Evolutionary conservation across 2,329 filamentous ascomycete genomes (phyloP).

Genomic region (Cercospora sp.): DNA sequence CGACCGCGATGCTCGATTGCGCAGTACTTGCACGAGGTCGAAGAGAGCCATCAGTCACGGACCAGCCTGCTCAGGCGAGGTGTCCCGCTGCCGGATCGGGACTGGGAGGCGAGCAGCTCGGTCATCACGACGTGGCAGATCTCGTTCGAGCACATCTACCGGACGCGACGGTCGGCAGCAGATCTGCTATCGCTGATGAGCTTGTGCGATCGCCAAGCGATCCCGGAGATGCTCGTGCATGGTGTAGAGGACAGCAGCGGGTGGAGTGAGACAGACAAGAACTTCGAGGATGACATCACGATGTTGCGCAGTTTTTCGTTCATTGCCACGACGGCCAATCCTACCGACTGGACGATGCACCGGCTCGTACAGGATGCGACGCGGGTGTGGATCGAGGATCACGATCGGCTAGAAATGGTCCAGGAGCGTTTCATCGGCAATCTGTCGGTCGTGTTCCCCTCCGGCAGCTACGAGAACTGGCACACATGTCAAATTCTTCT

Average conservation of each 20-base stretch:
- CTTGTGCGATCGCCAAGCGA: constrained; percentile 43
- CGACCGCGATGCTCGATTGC: constrained; percentile 35
- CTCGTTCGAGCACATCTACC: constrained; percentile 29
- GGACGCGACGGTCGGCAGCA: constrained; percentile 36
- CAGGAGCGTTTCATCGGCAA: neutral
- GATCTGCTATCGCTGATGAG: constrained; percentile 50
- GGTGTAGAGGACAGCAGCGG: neutral
- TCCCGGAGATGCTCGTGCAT: constrained; percentile 16
- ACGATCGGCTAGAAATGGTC: neutral
- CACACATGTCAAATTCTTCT: neutral
- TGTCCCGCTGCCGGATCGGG: constrained; percentile 4
- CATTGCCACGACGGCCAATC: neutral
- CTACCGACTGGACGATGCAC: neutral
- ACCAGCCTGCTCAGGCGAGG: constrained; percentile 11
- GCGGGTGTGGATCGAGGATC: neutral
- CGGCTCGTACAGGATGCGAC: neutral
- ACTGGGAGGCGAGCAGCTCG: constrained; percentile 23
- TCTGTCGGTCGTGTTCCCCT: neutral
- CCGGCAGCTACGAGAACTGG: neutral
- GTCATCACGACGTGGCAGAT: constrained; percentile 31
- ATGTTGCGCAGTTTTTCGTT: neutral
- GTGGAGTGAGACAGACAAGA: neutral
- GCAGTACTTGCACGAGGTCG: constrained; percentile 45
- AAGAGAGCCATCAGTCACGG: constrained; percentile 36
- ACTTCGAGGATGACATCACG: neutral